These are phyloP conservation scores for Phalaenopsis aphrodite DNA, from an alignment of 106 monocot genomes.

Conservation along the genomic window DNA sequence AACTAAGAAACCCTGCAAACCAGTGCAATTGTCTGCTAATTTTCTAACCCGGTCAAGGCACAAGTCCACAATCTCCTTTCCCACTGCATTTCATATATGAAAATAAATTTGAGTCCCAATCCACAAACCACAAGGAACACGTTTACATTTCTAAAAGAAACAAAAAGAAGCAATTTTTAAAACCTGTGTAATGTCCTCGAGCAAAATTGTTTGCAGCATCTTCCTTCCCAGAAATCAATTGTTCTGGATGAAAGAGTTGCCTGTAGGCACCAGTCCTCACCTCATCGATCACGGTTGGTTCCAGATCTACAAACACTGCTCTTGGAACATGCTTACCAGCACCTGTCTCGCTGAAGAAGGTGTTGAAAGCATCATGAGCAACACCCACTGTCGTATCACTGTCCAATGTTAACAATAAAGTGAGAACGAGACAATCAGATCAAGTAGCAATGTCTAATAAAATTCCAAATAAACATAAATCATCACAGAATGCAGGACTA, in stretches of 20 bases:
- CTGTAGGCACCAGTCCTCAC: constrained; percentile 55
- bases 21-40: constrained; percentile 22
- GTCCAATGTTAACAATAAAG: not conserved
- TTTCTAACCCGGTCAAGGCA: constrained; percentile 20
- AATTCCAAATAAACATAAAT: not conserved
- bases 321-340: constrained; percentile 69
- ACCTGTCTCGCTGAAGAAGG: constrained; percentile 86
- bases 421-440: not conserved
- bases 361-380: constrained; percentile 64
- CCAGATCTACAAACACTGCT: constrained; percentile 64
- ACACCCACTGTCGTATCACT: constrained; percentile 56
- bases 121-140: not conserved
- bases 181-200: constrained; percentile 77
- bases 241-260: constrained; percentile 62
- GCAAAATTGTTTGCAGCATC: constrained; percentile 75
- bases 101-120: not conserved
- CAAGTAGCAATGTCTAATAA: not conserved
- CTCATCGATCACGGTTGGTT: constrained; percentile 63
- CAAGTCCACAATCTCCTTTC: constrained; percentile 22
- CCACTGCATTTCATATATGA: constrained; percentile 2
- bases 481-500: not conserved
- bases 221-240: constrained; percentile 61
- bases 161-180: not conserved
- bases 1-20: constrained; percentile 18
- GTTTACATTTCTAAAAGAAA: not conserved